Conservation (phyloP, 352 stramenopile genomes). For the Phytophthora cactorum region DNA sequence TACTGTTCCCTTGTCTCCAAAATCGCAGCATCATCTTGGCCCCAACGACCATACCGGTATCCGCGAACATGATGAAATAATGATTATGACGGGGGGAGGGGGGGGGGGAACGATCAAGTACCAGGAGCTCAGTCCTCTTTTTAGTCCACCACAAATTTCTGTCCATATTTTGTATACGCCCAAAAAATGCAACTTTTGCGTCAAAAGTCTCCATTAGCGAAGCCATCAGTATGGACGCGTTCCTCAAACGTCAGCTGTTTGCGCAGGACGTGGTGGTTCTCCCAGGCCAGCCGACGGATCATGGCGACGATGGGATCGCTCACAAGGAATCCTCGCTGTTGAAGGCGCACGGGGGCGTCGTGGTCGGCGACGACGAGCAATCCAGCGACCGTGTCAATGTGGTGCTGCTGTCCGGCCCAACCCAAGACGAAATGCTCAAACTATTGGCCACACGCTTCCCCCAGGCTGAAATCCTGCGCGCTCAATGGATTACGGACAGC, state of each 20-base stretch:
- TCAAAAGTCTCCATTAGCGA: neutral
- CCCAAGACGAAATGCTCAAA: slow-evolving; percentile 24
- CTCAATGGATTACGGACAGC: slow-evolving; percentile 54
- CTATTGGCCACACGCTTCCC: slow-evolving; percentile 27
- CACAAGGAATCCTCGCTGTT: slow-evolving; percentile 24
- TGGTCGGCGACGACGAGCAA: slow-evolving; percentile 26
- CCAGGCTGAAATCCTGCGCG: slow-evolving; percentile 28
- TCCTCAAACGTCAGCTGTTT: slow-evolving; percentile 59
- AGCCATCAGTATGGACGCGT: slow-evolving; percentile 60
- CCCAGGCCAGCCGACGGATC: slow-evolving; percentile 4
- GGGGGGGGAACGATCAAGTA: too few species aligned
- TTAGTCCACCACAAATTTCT: neutral
- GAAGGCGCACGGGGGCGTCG: slow-evolving; percentile 35
- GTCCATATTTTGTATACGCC: too few species aligned
- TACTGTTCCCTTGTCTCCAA: too few species aligned
- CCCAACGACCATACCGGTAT: too few species aligned
- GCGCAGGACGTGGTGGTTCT: slow-evolving; percentile 41
- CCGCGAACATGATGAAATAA: too few species aligned
- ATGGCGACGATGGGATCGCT: neutral
- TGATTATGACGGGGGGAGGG: too few species aligned
- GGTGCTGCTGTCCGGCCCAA: slow-evolving; percentile 27
- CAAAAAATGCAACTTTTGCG: too few species aligned
- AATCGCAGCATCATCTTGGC: too few species aligned
- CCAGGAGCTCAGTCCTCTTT: neutral
- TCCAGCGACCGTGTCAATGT: slow-evolving; percentile 22